Evolutionary conservation across 176 grass and related monocot genomes (phyloP).

Genomic region (Oryza rufipogon): DNA sequence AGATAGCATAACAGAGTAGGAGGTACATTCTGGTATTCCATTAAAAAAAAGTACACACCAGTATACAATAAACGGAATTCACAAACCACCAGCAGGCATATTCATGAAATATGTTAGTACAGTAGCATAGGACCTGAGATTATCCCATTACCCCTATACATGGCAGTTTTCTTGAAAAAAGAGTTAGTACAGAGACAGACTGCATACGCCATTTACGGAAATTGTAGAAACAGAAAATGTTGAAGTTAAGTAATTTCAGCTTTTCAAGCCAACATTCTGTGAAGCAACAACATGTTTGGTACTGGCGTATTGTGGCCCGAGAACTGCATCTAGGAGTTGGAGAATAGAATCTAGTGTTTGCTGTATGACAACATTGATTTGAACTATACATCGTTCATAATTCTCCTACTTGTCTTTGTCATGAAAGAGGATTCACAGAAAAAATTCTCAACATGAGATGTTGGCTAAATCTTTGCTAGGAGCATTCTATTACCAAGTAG

Average conservation of each 20-base stretch:
- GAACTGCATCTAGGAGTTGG: background rate
- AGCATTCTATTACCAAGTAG: background rate
- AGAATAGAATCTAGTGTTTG: background rate
- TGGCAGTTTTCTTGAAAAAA: background rate
- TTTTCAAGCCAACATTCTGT: background rate
- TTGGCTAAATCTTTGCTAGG: background rate
- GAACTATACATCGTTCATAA: background rate
- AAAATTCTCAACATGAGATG: background rate
- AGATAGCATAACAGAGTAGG: background rate
- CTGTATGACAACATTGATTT: background rate
- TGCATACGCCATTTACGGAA: background rate
- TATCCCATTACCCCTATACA: background rate
- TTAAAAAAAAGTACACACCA: background rate
- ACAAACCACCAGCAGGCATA: background rate
- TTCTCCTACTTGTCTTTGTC: background rate
- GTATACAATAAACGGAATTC: background rate
- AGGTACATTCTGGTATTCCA: background rate
- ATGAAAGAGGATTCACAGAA: background rate
- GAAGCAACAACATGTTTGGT: background rate
- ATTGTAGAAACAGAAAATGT: background rate
- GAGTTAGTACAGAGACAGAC: background rate
- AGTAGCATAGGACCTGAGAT: background rate
- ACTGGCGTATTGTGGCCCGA: background rate
- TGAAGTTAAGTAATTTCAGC: background rate
- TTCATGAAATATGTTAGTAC: conserved; percentile 14